phyloP scores from a whole-genome alignment of 192 early-diverging fungal species.

The Linnemannia schmuckeri region DNA sequence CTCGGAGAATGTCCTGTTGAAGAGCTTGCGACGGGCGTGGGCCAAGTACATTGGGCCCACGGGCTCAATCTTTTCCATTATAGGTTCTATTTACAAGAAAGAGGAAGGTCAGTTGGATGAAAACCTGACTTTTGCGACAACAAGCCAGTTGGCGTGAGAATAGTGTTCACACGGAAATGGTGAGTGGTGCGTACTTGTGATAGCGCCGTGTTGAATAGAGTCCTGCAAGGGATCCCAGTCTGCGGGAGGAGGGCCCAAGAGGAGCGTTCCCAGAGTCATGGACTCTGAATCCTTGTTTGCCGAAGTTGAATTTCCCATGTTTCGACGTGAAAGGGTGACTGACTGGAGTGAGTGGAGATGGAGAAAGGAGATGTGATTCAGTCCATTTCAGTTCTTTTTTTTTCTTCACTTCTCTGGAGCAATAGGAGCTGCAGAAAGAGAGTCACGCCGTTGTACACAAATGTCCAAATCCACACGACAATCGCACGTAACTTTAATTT shows the following conservation, averaged over 20 bases:
- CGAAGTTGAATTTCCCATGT: conserved; percentile 52
- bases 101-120: not conserved
- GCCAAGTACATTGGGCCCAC: conserved; percentile 59
- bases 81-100: conserved; percentile 28
- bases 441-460: not conserved
- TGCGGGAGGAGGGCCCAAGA: conserved; percentile 25
- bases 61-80: conserved; percentile 46
- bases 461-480: no score
- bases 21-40: conserved; percentile 58
- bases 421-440: not conserved
- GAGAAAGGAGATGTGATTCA: conserved; percentile 1
- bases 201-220: conserved; percentile 11
- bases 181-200: conserved; percentile 19
- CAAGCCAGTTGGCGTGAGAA: not conserved
- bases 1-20: conserved; percentile 63
- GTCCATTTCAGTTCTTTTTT: no score
- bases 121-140: not conserved
- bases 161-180: not conserved
- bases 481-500: not conserved
- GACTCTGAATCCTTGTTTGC: conserved; percentile 23
- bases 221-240: conserved; percentile 35
- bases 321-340: not conserved
- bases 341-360: not conserved
- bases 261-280: conserved; percentile 24
- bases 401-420: not conserved